These are phyloP conservation scores for Curvularia eragrostidis DNA, from an alignment of 2,329 filamentous ascomycete genomes.

Conservation along the genomic window DNA sequence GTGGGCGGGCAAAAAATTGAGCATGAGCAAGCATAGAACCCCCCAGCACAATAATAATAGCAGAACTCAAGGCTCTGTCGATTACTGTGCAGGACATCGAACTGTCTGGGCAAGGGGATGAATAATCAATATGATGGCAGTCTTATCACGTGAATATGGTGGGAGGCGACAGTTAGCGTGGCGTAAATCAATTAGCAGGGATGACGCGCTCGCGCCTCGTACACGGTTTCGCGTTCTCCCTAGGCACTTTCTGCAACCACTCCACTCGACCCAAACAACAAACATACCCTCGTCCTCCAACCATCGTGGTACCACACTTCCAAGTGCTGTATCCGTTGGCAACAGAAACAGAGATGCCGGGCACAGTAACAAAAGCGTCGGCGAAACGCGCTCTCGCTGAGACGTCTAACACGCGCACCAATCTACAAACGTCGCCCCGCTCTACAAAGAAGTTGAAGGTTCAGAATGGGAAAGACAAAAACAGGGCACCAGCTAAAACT, in stretches of 20 bases:
- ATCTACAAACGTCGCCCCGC: constrained; percentile 54
- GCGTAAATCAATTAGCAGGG: constrained; percentile 32
- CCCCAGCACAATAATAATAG: background rate
- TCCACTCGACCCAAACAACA: constrained; percentile 25
- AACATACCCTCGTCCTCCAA: constrained; percentile 12
- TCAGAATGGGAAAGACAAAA: constrained; percentile 64
- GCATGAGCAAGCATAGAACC: background rate
- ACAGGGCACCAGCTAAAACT: constrained; percentile 69
- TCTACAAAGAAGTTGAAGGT: constrained; percentile 84
- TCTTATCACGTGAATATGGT: constrained; percentile 3
- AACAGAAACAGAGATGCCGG: constrained; percentile 37
- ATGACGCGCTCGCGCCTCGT: constrained; percentile 41
- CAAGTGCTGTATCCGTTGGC: background rate
- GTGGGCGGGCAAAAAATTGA: background rate
- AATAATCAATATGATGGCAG: background rate
- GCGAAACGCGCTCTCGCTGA: constrained; percentile 57
- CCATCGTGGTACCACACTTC: constrained; percentile 4
- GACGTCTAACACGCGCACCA: constrained; percentile 53
- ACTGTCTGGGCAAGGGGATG: background rate
- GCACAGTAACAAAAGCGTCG: constrained; percentile 45
- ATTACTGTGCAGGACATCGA: background rate
- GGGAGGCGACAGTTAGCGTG: constrained; percentile 18
- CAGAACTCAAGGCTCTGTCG: background rate
- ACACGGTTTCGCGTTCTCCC: constrained; percentile 32
- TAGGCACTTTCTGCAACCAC: constrained; percentile 27